Base-by-base conservation (phyloP, 192 early-diverging fungal species). In the Dimargaris cristalligena region DNA sequence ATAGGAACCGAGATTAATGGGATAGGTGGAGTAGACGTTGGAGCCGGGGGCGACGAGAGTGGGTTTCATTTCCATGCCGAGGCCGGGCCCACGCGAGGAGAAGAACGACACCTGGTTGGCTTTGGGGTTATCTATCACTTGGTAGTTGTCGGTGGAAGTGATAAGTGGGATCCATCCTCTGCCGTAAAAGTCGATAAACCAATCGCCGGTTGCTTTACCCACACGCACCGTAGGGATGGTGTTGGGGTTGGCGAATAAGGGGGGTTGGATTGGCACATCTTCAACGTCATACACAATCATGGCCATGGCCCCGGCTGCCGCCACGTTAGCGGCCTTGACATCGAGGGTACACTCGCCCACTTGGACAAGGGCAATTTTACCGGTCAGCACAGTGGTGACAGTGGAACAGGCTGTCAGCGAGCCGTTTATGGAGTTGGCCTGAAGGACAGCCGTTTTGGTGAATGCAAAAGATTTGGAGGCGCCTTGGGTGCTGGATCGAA, bases 21-120 rank as follows among this genome's bases (percentile, higher is more conserved):
- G 82, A 50, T 69, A 78, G 4, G 82, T 78, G 23, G 77, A 79
- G 57, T 76, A 82, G 60, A 84, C 80, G 51, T 71, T 69, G 23
- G 78, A 77, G 50, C 82, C 82, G 6, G 82, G 82, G 4, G 80
- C 78, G 2, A 72, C 66, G 20, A 84, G 65, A 8, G 77, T 77
- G 0, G 80, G 80, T 66, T 87, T 85, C 25, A 81, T 59, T 22
- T 77, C 65, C 47, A 92, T 67, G 52, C 88, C 78, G 32, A 72
- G 72, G 44, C 76, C 81, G 0, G 85, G 79, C 23, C 92, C 92
- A 62, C 77, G 77, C 26, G 83, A 84, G 11, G 85, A 85, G 60
- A 86, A 90, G 38, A 54, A 50, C 20, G 89, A 89, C 6, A 88
- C 64, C 32, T 70, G 80, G 34, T 80, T 80, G 32, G 77, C 82